Evolutionary conservation across 495 filamentous ascomycete genomes (phyloP).

Genomic region (Penicillium roqueforti): DNA sequence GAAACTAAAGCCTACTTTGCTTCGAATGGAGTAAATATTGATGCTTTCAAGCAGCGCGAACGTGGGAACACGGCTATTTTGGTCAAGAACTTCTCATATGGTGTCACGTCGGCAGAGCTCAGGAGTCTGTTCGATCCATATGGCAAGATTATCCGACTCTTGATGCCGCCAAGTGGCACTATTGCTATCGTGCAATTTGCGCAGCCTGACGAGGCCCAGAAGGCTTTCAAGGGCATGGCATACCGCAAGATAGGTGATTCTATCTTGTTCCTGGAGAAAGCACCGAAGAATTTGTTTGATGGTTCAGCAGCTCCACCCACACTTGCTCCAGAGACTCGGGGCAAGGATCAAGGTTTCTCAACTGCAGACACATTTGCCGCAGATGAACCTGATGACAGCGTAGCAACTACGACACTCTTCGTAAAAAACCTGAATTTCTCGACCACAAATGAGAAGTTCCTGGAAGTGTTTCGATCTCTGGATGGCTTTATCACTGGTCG

Average conservation of each 20-base stretch:
- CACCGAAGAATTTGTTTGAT: slow-evolving; percentile 75
- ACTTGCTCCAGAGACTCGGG: slow-evolving; percentile 33
- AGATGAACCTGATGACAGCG: slow-evolving; percentile 47
- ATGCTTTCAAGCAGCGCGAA: slow-evolving; percentile 78
- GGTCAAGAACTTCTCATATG: slow-evolving; percentile 91
- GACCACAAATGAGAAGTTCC: slow-evolving; percentile 72
- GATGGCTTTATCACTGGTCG: slow-evolving; percentile 80
- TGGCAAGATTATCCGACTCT: slow-evolving; percentile 66
- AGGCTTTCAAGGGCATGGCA: slow-evolving; percentile 75
- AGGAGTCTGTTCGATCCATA: slow-evolving; percentile 47
- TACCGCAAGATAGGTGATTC: slow-evolving; percentile 90
- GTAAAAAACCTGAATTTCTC: slow-evolving; percentile 89
- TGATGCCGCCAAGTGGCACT: slow-evolving; percentile 90
- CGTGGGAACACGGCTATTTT: slow-evolving; percentile 85
- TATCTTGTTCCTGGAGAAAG: slow-evolving; percentile 90
- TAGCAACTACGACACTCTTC: slow-evolving; percentile 76
- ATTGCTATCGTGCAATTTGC: slow-evolving; percentile 90
- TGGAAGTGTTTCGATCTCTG: slow-evolving; percentile 70
- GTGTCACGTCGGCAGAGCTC: slow-evolving; percentile 58
- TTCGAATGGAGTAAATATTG: slow-evolving; percentile 80
- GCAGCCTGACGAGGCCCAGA: slow-evolving; percentile 68
- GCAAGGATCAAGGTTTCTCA: slow-evolving; percentile 48
- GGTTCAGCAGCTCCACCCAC: slow-evolving; percentile 27
- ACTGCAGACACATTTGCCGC: slow-evolving; percentile 52
- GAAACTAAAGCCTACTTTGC: slow-evolving; percentile 91